Conservation (phyloP, 805 yeast species). For the Starmerella riodocensis region DNA sequence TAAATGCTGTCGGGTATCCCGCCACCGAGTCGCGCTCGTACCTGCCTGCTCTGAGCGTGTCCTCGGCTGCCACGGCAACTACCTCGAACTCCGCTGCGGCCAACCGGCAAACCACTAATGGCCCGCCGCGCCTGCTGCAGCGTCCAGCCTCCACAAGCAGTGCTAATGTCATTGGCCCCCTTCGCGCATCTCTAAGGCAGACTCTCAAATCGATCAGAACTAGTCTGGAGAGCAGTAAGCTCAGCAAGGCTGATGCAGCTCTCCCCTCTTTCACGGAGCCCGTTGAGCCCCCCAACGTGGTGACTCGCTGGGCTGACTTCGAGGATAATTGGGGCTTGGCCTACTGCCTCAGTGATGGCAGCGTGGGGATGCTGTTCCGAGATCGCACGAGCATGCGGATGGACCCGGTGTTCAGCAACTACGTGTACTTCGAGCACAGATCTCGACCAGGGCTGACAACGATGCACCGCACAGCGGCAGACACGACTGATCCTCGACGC, state of each 20-base stretch:
- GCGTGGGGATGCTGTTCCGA: conserved; percentile 80
- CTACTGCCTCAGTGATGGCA: conserved; percentile 79
- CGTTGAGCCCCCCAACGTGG: conserved; percentile 11
- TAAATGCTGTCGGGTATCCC: background rate
- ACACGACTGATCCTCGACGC: conserved; percentile 27
- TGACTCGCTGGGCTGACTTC: conserved; percentile 94
- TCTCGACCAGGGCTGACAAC: conserved; percentile 17
- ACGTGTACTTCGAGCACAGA: conserved; percentile 51
- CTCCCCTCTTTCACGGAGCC: conserved; percentile 1
- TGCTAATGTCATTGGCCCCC: conserved; percentile 8
- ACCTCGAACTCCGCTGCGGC: background rate
- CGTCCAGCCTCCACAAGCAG: conserved; percentile 11
- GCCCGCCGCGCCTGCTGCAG: conserved; percentile 7
- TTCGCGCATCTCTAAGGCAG: conserved; percentile 11
- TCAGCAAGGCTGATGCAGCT: background rate
- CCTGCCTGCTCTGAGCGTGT: background rate
- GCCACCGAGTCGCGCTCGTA: background rate
- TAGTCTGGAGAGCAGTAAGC: background rate
- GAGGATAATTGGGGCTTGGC: conserved; percentile 92
- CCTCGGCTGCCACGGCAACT: background rate
- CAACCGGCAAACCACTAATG: conserved; percentile 1
- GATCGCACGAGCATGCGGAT: conserved; percentile 68
- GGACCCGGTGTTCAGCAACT: conserved; percentile 40
- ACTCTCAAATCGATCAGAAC: conserved; percentile 7
- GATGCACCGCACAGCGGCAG: conserved; percentile 31